Percentiles rank a stretch among this genome's conserved stretches.
Evolutionary conservation across 2,329 filamentous ascomycete species (phyloP).

Genomic region (Cytospora chrysosperma): DNA sequence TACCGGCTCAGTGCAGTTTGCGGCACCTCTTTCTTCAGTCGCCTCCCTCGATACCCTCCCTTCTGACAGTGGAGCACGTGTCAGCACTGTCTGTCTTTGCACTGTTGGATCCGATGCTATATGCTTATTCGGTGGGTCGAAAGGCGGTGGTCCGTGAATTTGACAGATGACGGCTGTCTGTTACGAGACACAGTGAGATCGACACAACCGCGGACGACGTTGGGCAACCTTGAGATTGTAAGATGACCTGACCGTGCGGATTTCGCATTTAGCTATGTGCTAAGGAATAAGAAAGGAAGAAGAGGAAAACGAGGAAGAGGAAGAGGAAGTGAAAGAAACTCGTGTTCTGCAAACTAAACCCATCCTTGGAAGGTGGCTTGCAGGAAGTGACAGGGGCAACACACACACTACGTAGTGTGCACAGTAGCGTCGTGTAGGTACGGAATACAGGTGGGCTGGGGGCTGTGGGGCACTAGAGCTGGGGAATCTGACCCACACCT

Average conservation of each 20-base stretch:
- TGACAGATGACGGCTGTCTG: neutral
- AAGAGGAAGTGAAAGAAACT: neutral
- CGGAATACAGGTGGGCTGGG: no score
- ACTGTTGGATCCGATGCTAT: neutral
- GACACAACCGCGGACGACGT: conserved; percentile 2
- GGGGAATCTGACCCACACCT: no score
- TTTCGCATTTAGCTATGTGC: no score
- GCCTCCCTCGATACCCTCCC: neutral
- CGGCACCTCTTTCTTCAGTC: neutral
- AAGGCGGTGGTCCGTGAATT: neutral
- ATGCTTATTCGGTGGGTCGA: conserved; percentile 18
- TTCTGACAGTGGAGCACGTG: neutral
- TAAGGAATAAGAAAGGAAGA: neutral
- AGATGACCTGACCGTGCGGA: neutral
- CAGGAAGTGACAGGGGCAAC: no score
- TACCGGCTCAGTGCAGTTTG: neutral
- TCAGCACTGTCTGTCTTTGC: conserved; percentile 10
- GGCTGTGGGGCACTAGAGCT: no score
- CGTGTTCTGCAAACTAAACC: neutral
- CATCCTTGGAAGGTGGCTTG: no score
- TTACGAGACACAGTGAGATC: neutral
- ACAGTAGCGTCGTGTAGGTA: no score
- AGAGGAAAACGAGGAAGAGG: no score
- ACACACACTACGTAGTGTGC: no score
- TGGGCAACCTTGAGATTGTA: neutral